Percentiles rank a stretch among this genome's conserved stretches.
These are phyloP conservation scores for Cicer judaicum DNA, from an alignment of 306 rosid species.

Conservation along the genomic window DNA sequence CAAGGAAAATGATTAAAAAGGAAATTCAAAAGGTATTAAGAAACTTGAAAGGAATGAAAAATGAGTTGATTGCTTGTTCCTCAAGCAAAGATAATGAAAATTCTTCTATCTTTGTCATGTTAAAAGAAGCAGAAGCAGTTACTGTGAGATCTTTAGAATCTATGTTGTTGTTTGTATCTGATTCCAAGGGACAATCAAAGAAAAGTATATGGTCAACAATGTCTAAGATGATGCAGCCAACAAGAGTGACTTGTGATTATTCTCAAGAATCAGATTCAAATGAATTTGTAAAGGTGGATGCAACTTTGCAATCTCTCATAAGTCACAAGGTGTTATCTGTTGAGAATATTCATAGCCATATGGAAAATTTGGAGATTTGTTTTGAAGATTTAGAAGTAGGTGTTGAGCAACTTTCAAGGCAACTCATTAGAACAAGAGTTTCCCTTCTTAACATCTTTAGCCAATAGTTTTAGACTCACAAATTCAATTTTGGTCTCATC, in stretches of 20 bases:
- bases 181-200: slow-evolving; percentile 45
- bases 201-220: slow-evolving; percentile 44
- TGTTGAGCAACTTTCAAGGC: slow-evolving; percentile 41
- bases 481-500: slow-evolving; percentile 16
- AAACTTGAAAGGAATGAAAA: slow-evolving; percentile 42
- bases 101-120: slow-evolving; percentile 32
- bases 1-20: slow-evolving; percentile 45
- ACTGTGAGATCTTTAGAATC: slow-evolving; percentile 43
- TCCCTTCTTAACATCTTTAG: slow-evolving; percentile 50
- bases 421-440: slow-evolving; percentile 48
- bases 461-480: slow-evolving; percentile 23
- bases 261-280: slow-evolving; percentile 39
- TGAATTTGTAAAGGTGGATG: slow-evolving; percentile 47
- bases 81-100: slow-evolving; percentile 30
- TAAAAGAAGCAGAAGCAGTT: slow-evolving; percentile 51
- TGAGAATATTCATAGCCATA: slow-evolving; percentile 29
- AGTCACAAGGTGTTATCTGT: slow-evolving; percentile 36
- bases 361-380: slow-evolving; percentile 44
- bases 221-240: slow-evolving; percentile 44
- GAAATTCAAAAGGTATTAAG: slow-evolving; percentile 43
- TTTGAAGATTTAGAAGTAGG: slow-evolving; percentile 45
- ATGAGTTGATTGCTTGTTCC: slow-evolving; percentile 21
- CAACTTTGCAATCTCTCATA: slow-evolving; percentile 39
- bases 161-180: slow-evolving; percentile 46
- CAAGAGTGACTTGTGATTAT: slow-evolving; percentile 45